These are phyloP conservation scores for Astrocystis sublimbata DNA, from an alignment of 495 filamentous ascomycete genomes.

Conservation along the genomic window DNA sequence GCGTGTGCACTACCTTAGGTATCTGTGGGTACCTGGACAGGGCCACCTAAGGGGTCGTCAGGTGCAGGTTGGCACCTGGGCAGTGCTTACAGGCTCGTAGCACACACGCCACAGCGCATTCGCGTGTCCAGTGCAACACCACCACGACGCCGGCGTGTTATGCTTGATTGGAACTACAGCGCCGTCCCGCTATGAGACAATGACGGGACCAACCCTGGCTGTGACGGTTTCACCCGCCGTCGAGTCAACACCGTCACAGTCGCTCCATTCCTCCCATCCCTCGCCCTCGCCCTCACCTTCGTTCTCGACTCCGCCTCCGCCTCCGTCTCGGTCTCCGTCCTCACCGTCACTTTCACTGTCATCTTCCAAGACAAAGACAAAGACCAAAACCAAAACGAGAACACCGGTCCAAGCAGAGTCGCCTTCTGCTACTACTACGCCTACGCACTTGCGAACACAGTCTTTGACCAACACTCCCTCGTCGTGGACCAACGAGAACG, in stretches of 20 bases:
- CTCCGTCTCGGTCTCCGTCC: too few relatives aligned
- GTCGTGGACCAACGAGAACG: constrained; percentile 35
- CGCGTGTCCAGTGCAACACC: neutral
- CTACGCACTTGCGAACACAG: constrained; percentile 24
- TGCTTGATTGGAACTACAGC: neutral
- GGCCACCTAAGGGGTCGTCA: neutral
- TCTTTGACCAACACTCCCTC: constrained; percentile 24
- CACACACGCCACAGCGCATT: neutral
- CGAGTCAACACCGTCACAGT: constrained; percentile 35
- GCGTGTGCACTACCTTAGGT: neutral
- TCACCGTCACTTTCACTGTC: too few relatives aligned
- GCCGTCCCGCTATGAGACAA: constrained; percentile 46
- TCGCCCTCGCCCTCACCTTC: neutral
- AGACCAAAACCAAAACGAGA: too few relatives aligned
- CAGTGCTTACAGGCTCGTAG: neutral
- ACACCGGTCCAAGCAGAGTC: constrained; percentile 4
- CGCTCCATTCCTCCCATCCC: constrained; percentile 28
- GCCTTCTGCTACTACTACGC: neutral
- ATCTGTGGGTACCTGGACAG: neutral
- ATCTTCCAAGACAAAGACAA: too few relatives aligned
- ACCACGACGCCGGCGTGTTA: neutral
- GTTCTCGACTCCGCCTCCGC: constrained; percentile 13
- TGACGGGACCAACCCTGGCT: constrained; percentile 46
- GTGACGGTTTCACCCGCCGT: constrained; percentile 42
- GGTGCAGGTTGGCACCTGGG: neutral